Evolutionary conservation across 441 rosid genomes (phyloP), one percentile per base, ranked within the genome.

Genomic region (Eutrema salsugineum): DNA sequence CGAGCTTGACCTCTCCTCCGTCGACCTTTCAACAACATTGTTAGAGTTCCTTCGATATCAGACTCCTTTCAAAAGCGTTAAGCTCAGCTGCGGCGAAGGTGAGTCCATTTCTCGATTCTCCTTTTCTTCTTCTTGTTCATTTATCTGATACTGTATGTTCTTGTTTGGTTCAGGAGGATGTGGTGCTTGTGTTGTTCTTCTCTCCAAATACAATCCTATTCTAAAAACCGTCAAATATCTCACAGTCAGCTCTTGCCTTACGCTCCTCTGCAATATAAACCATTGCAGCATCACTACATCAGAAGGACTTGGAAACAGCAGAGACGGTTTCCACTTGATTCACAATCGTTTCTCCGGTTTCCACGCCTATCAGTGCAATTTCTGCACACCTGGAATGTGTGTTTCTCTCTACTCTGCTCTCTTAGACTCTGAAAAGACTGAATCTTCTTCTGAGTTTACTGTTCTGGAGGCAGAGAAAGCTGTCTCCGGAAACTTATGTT

Each of bases 71-170:
- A 93, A 84, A 85, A 83, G 97, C 46, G 89, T 82, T 66, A 93
- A 93, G 85, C 94, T 88, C 50, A 68, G 98, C 16, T 93, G 98
- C 32, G 98, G 97, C 36, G 96, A 93, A 91, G 98, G 98, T 88
- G 14, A 56, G 28, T 17, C 11, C 11, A 57, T 19, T 35, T 16
- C n/a, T 32, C 28, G 6, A 24, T 38, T 36, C 17, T 49, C 28
- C 20, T 12, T 24, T 43, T 57, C 32, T 5, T 47, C 39, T 6
- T 40, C 17, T 51, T n/a, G n/a, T n/a, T 55, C 24, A 24, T 56
- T 22, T 24, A 11, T 60, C 19, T 56, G 43, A 49, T 42, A 12
- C 19, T 22, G 20, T 28, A n/a, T 56, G 46, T 69, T 24, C 17
- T 44, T 33, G 33, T 42, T 46, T 76, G 66, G 46, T 39, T 56